Evolutionary conservation across 768 basidiomycete genomes (phyloP).

Genomic region (Ramaria sp.): DNA sequence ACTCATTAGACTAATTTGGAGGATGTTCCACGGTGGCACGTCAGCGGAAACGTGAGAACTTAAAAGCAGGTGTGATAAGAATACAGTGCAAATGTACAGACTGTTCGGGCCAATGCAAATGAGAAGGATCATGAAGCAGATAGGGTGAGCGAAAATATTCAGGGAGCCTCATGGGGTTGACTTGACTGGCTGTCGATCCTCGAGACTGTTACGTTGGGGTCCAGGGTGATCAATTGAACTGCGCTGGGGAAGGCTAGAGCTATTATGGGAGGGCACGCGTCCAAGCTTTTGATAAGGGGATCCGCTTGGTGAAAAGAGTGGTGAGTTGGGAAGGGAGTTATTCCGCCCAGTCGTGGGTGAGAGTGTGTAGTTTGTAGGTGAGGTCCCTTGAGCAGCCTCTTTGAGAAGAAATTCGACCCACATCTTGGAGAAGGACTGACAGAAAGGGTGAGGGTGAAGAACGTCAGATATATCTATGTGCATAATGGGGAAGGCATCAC

Average conservation of each 20-base stretch:
- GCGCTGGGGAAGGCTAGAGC: background rate
- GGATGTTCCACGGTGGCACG: too few relatives aligned
- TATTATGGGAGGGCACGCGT: background rate
- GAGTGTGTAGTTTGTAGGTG: background rate
- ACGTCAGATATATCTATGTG: background rate
- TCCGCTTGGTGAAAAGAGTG: background rate
- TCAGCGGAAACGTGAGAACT: too few relatives aligned
- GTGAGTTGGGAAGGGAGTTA: background rate
- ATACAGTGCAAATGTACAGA: background rate
- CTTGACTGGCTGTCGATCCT: background rate
- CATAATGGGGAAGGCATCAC: constrained; percentile 10
- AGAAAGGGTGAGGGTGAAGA: background rate
- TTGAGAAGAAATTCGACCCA: constrained; percentile 98
- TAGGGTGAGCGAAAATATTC: background rate
- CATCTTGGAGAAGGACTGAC: constrained; percentile 88
- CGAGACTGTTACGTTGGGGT: background rate
- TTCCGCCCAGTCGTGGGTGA: background rate
- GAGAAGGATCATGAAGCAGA: background rate
- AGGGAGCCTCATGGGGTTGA: background rate
- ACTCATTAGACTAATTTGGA: too few relatives aligned
- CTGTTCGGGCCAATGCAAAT: background rate
- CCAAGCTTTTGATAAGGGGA: background rate
- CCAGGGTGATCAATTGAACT: background rate
- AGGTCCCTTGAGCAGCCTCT: constrained; percentile 54
- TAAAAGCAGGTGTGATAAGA: background rate